Percentiles rank a stretch among this genome's conserved stretches.
Evolutionary conservation across 2,329 filamentous ascomycete genomes (phyloP).

Genomic region (Penicillium expansum): DNA sequence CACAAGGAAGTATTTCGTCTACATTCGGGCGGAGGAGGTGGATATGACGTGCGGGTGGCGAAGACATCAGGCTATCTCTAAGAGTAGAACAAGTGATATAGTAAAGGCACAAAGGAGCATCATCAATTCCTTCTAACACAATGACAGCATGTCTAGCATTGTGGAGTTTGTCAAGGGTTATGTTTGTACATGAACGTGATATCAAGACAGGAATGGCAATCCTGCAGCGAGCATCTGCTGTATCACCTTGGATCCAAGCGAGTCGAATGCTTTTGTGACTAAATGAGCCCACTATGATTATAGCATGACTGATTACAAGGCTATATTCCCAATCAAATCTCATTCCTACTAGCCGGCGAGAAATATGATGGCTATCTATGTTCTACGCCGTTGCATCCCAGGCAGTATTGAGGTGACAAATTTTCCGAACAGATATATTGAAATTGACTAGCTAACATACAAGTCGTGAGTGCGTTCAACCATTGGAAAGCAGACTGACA

Average conservation of each 20-base stretch:
- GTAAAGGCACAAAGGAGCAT: not conserved
- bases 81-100: not conserved
- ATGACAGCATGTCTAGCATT: not conserved
- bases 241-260: not conserved
- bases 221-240: not conserved
- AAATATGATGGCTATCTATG: not conserved
- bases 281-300: too few species aligned
- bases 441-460: constrained; percentile 20
- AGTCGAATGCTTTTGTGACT: not conserved
- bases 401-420: not conserved
- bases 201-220: not conserved
- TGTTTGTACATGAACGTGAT: not conserved
- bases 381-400: not conserved
- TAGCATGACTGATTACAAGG: not conserved
- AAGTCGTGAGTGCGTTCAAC: constrained; percentile 22
- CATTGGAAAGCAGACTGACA: constrained; percentile 13
- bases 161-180: not conserved
- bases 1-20: not conserved
- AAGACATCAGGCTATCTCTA: not conserved
- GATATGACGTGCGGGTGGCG: constrained; percentile 9
- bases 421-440: not conserved
- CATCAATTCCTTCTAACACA: not conserved
- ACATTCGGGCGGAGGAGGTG: not conserved
- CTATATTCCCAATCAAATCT: not conserved
- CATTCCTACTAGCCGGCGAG: not conserved